A percentile compares a stretch with the other conserved stretches of the same genome.
These are phyloP conservation scores for Neoconidiobolus thromboides DNA, from an alignment of 371 early-diverging fungal genomes.

Conservation along the genomic window DNA sequence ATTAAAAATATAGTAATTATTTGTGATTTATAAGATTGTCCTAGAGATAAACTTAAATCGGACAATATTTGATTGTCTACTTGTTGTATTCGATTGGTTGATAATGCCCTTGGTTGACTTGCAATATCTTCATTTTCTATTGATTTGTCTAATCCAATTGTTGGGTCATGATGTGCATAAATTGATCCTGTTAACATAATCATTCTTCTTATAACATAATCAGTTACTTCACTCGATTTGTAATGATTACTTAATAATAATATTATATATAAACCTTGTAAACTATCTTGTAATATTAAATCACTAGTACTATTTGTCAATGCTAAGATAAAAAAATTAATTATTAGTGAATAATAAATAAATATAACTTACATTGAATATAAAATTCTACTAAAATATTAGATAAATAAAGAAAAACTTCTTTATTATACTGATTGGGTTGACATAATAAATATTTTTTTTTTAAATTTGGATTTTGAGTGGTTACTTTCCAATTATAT, in stretches of 20 bases:
- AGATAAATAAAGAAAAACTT: background rate
- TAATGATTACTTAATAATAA: background rate
- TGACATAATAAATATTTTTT: background rate
- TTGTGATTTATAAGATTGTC: slow-evolving; percentile 6
- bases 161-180: background rate
- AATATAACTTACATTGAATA: no score
- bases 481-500: slow-evolving; percentile 82
- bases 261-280: background rate
- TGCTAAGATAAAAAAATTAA: slow-evolving; percentile 1
- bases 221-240: background rate
- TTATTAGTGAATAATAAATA: no score
- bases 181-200: background rate
- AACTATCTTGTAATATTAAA: background rate
- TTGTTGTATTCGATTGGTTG: slow-evolving; percentile 1
- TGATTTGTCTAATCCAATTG: background rate
- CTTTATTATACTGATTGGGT: background rate
- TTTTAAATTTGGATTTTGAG: slow-evolving; percentile 22
- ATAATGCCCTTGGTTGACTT: background rate
- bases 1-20: slow-evolving; percentile 2
- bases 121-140: background rate
- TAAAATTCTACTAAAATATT: background rate
- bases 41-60: background rate
- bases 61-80: background rate
- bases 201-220: background rate
- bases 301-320: background rate